Base-by-base conservation (phyloP, 169 alveolate species). In the Plasmodium gallinaceum region DNA sequence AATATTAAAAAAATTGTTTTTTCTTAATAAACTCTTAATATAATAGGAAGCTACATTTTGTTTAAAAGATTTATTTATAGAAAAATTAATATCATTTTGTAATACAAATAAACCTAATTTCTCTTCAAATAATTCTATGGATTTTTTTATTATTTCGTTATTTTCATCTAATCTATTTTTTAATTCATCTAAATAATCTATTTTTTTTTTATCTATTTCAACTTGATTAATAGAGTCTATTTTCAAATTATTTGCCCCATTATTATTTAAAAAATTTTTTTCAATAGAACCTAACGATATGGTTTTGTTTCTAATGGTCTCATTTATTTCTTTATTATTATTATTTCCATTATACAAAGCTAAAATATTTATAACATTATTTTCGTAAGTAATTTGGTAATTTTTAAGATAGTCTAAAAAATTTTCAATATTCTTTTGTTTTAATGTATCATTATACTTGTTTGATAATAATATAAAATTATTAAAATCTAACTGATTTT, bases 391-490 rank as follows among this genome's bases (percentile, higher is more conserved):
- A 18, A 37, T 1, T 68, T 26, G 60, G 39, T 83, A 83, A 16
- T 83, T 64, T 18, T 39, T 54, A 18, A 83, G 61, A 43, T 68
- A 83, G 16, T 66, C 22, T 37, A 83, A 10, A 68, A 83, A 64
- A 61, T 24, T 71, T 24, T 71, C 37, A 2, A 83, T 32, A 20
- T 83, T 43, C 39, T 83, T 83, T 71, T 86, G 68, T 46, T 74
- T 86, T 10, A 68, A 71, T 18, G 60, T 58, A n/a, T 86, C 91
- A 57, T 42, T 83, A 68, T 69, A 86, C 54, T 24, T 70, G 52
- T 86, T 86, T 10, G 92, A 86, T 62, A 86, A 39, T n/a, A 86
- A 26, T 45, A 86, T 86, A 64, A 86, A 86, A 48, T 86, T 86
- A 52, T 86, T 86, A 18, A 86, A 86, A 39, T 86, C 92, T 7